Percentiles rank a stretch among this genome's conserved stretches.
Evolutionary conservation across 371 early-diverging fungal species (phyloP).

Genomic region (Parasitella parasitica): DNA sequence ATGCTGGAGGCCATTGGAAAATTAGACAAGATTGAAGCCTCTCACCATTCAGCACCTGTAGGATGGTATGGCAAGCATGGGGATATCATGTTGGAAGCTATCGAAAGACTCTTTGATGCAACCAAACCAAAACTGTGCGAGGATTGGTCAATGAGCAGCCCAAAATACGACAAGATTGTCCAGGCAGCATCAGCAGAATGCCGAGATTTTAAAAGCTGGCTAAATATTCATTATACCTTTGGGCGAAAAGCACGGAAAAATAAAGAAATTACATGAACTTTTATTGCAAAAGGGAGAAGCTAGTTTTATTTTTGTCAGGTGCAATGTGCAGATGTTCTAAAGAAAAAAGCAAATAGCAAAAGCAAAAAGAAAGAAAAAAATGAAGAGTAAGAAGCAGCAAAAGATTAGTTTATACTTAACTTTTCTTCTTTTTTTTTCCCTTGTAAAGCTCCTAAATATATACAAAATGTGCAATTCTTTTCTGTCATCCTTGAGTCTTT

Average conservation of each 20-base stretch:
- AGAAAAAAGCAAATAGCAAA: background rate
- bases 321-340: background rate
- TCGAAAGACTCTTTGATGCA: conserved; percentile 39
- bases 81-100: conserved; percentile 37
- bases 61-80: conserved; percentile 47
- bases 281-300: background rate
- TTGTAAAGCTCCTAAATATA: background rate
- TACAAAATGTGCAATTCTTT: background rate
- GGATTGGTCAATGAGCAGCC: conserved; percentile 43
- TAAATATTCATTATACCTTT: conserved; percentile 35
- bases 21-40: conserved; percentile 18
- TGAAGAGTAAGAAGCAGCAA: background rate
- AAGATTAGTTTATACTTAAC: background rate
- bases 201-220: conserved; percentile 45
- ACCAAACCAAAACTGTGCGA: conserved; percentile 45
- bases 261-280: background rate
- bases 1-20: conserved; percentile 12
- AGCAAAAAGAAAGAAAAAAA: background rate
- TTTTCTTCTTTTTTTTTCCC: background rate
- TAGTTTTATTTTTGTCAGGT: background rate
- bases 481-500: background rate
- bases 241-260: background rate
- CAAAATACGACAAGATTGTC: conserved; percentile 38
- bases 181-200: conserved; percentile 33
- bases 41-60: conserved; percentile 43